Conservation (phyloP, 2,329 filamentous ascomycete species). For the Paramyrothecium roridum region DNA sequence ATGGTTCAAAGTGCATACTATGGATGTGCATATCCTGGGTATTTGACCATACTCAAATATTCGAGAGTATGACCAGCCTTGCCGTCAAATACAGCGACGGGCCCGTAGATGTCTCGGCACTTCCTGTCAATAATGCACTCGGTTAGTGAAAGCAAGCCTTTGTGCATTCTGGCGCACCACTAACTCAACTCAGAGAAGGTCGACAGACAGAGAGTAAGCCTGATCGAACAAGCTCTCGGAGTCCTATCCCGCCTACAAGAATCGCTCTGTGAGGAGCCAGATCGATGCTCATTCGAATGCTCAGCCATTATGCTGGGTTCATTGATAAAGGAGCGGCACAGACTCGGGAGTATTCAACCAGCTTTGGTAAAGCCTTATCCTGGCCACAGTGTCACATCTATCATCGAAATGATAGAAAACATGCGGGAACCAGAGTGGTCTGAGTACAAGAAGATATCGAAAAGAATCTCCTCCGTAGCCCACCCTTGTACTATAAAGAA, state of each 20-base stretch:
- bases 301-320: background rate
- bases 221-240: background rate
- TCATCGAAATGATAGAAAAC: background rate
- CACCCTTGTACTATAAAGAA: background rate
- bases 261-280: background rate
- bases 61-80: background rate
- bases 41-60: background rate
- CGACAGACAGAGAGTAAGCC: background rate
- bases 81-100: background rate
- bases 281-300: background rate
- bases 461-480: background rate
- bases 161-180: too few species aligned
- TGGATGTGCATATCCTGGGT: background rate
- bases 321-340: background rate
- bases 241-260: background rate
- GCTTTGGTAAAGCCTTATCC: background rate
- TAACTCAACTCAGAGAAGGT: background rate
- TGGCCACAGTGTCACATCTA: background rate
- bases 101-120: background rate
- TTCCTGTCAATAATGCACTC: background rate
- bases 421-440: background rate
- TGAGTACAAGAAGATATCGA: background rate
- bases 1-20: background rate
- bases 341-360: background rate
- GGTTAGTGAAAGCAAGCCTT: background rate